These are phyloP conservation scores for Urochloa ruziziensis DNA, from an alignment of 176 grass and related monocot species.

Conservation along the genomic window DNA sequence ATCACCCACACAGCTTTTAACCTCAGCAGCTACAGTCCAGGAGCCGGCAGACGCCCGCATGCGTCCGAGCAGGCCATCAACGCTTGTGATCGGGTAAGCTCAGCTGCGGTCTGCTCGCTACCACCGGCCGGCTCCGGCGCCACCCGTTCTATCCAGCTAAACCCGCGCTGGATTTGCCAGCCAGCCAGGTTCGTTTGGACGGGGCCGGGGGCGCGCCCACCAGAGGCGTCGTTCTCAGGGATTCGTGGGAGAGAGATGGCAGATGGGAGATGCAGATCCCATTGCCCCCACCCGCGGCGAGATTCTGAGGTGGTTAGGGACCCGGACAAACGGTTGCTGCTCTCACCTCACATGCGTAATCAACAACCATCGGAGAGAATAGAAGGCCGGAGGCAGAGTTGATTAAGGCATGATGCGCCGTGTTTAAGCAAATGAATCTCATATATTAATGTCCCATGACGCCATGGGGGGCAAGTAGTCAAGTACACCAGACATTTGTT, in stretches of 20 bases:
- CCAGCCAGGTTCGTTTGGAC: not conserved
- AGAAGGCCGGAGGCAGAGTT: not conserved
- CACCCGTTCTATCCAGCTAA: slow-evolving; percentile 21
- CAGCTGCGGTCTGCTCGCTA: no score
- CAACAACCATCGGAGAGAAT: not conserved
- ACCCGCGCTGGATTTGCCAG: not conserved
- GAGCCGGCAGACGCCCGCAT: not conserved
- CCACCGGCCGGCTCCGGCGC: not conserved
- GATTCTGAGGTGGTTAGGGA: slow-evolving; percentile 36
- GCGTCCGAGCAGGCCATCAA: not conserved
- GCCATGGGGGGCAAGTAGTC: not conserved
- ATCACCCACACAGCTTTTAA: not conserved
- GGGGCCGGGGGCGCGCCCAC: not conserved
- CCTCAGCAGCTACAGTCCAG: not conserved
- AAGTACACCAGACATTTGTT: not conserved
- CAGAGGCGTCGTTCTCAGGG: slow-evolving; percentile 33
- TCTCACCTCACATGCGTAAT: not conserved
- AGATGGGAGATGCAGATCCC: slow-evolving; percentile 39
- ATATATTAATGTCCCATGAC: not conserved
- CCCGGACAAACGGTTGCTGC: slow-evolving; percentile 1
- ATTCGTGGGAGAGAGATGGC: not conserved
- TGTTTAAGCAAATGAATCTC: not conserved
- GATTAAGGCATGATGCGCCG: slow-evolving; percentile 20
- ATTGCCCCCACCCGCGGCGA: slow-evolving; percentile 21
- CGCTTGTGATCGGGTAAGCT: not conserved